Conservation (phyloP, 495 filamentous ascomycete genomes). For the Trichoderma erinaceum region DNA sequence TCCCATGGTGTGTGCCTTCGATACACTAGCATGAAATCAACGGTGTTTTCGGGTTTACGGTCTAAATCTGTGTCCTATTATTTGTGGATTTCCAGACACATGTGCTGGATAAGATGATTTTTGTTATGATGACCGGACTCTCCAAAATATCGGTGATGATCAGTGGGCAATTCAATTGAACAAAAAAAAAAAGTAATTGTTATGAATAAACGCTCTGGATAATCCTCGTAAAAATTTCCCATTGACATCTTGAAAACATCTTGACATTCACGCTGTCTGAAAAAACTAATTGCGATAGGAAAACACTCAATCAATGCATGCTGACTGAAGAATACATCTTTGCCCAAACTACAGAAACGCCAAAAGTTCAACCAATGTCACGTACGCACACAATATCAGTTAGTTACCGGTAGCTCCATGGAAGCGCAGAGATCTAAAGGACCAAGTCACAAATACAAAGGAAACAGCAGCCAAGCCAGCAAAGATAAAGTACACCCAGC, state of each 20-base stretch:
- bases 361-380: not conserved
- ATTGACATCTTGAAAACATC: not conserved
- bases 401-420: conserved; percentile 5
- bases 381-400: not conserved
- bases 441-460: conserved; percentile 56
- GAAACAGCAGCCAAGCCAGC: conserved; percentile 62
- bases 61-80: not conserved
- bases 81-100: not conserved
- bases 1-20: conserved; percentile 6
- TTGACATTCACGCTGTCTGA: not conserved
- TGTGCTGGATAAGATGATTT: conserved; percentile 6
- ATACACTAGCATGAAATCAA: conserved; percentile 15
- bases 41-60: conserved; percentile 14
- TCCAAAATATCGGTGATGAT: not conserved
- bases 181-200: not conserved
- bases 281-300: too few relatives aligned
- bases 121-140: not conserved
- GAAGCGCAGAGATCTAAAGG: conserved; percentile 1
- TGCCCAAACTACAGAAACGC: not conserved
- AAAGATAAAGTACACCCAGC: conserved; percentile 85
- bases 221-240: not conserved
- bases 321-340: not conserved
- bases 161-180: conserved; percentile 2
- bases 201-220: not conserved
- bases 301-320: not conserved